A percentile compares a stretch with the other conserved stretches of the same genome.
These are phyloP conservation scores for Domatiomyces catenatus DNA, from an alignment of 2,329 filamentous ascomycete genomes.

Conservation along the genomic window DNA sequence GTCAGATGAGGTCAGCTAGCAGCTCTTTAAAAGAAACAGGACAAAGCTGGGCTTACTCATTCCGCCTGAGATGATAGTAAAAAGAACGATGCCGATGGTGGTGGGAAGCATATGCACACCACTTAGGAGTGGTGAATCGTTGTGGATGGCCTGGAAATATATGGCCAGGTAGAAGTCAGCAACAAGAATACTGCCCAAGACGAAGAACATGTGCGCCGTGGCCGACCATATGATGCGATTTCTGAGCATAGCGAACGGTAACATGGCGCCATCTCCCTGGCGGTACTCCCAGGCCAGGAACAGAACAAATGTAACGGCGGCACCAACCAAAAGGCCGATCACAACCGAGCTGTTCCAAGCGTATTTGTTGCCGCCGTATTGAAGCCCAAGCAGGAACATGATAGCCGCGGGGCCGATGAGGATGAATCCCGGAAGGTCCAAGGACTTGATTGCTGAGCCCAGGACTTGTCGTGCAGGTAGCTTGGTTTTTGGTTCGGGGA, in stretches of 20 bases:
- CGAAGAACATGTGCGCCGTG: conserved; percentile 17
- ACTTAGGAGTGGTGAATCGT: conserved; percentile 23
- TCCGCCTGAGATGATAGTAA: conserved; percentile 1
- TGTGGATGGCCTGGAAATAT: conserved; percentile 29
- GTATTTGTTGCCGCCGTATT: conserved; percentile 41
- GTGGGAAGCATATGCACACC: conserved; percentile 26
- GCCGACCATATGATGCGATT: conserved; percentile 21
- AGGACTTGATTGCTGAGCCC: conserved; percentile 21
- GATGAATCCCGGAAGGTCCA: conserved; percentile 39
- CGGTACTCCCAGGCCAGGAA: conserved; percentile 22
- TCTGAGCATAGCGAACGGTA: conserved; percentile 23
- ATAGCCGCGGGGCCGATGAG: conserved; percentile 30
- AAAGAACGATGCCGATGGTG: conserved; percentile 16
- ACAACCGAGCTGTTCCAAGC: conserved; percentile 36
- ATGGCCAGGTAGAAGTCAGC: conserved; percentile 23
- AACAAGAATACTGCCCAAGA: conserved; percentile 18
- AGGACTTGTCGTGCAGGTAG: conserved; percentile 7
- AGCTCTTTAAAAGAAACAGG: no score
- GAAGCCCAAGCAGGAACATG: conserved; percentile 40
- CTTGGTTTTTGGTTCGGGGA: conserved; percentile 7
- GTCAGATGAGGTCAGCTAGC: no score
- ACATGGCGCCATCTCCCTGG: conserved; percentile 17
- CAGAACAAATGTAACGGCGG: conserved; percentile 28
- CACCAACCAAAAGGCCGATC: conserved; percentile 38
- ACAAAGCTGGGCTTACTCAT: conserved; percentile 1